Conservation (phyloP, 164 flowering plant species). For the Magnolia sinica region DNA sequence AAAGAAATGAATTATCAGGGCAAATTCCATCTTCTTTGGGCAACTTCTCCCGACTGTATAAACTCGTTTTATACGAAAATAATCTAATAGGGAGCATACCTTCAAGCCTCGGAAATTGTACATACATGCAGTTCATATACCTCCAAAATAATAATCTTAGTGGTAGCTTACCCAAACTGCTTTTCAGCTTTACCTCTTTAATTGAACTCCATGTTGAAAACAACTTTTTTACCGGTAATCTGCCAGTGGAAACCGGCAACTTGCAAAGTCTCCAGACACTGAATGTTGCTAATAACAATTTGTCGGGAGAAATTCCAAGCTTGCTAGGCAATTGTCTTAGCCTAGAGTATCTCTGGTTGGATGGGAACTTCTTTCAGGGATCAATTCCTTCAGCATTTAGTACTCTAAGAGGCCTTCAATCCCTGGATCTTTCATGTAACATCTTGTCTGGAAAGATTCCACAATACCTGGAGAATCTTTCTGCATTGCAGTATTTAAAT, state of each 20-base stretch:
- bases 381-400: slow-evolving; percentile 21
- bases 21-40: slow-evolving; percentile 6
- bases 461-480: slow-evolving; percentile 9
- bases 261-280: slow-evolving; percentile 4
- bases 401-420: slow-evolving; percentile 9
- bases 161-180: background rate
- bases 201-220: background rate
- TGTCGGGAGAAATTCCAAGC: slow-evolving; percentile 29
- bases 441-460: slow-evolving; percentile 30
- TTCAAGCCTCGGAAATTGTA: background rate
- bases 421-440: slow-evolving; percentile 27
- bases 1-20: background rate
- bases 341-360: slow-evolving; percentile 12
- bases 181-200: background rate
- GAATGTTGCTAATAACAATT: slow-evolving; percentile 24
- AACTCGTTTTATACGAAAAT: background rate
- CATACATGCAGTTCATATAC: background rate
- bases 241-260: slow-evolving; percentile 28
- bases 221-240: slow-evolving; percentile 20
- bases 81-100: background rate
- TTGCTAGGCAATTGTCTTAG: slow-evolving; percentile 15
- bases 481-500: slow-evolving; percentile 14
- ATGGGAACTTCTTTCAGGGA: slow-evolving; percentile 22
- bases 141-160: background rate
- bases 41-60: background rate